Evolutionary conservation across 2,329 filamentous ascomycete species (phyloP).

Genomic region (Nannizzia gypsea): DNA sequence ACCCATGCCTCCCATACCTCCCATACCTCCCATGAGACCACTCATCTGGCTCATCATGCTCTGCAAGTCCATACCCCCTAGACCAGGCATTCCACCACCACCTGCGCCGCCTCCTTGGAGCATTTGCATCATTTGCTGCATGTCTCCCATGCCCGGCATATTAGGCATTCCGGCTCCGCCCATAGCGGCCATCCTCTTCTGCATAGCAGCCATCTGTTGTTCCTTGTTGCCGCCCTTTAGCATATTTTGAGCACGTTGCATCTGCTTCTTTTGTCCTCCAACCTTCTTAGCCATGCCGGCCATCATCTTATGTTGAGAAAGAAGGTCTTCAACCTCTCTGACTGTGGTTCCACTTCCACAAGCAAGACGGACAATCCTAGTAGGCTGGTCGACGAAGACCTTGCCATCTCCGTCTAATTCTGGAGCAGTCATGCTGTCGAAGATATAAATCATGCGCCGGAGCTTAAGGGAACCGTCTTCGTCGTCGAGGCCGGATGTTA

Average conservation of each 20-base stretch:
- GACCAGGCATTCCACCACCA: constrained; percentile 52
- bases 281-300: constrained; percentile 98
- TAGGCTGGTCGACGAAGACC: constrained; percentile 82
- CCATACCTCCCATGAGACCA: constrained; percentile 44
- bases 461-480: constrained; percentile 89
- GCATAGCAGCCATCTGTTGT: constrained; percentile 92
- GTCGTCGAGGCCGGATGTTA: constrained; percentile 95
- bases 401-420: constrained; percentile 94
- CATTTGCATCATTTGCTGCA: constrained; percentile 97
- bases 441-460: constrained; percentile 98
- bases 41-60: constrained; percentile 69
- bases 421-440: constrained; percentile 93
- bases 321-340: constrained; percentile 82
- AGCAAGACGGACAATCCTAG: constrained; percentile 83
- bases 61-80: constrained; percentile 49
- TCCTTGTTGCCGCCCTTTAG: constrained; percentile 86
- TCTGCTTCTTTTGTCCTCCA: constrained; percentile 94
- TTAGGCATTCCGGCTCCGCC: constrained; percentile 53
- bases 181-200: constrained; percentile 89
- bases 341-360: constrained; percentile 83
- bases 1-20: constrained; percentile 40
- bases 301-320: constrained; percentile 99
- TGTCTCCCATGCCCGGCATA: constrained; percentile 58
- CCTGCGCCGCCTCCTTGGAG: constrained; percentile 61
- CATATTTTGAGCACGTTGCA: constrained; percentile 82